A percentile compares a stretch with the other conserved stretches of the same genome.
Conservation (phyloP, 441 rosid species). For the Breynia disticha region DNA sequence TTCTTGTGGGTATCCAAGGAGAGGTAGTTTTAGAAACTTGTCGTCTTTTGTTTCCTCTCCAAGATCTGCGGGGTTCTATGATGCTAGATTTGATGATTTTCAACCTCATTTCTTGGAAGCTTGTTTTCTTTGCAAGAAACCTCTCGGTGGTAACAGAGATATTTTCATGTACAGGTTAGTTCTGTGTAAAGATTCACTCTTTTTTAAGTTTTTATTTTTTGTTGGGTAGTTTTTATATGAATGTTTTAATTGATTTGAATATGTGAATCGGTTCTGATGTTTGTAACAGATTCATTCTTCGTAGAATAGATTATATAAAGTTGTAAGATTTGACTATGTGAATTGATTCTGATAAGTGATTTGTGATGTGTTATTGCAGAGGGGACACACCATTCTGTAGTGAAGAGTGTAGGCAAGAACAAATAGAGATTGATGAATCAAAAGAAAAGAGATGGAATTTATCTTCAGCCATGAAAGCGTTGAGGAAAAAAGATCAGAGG, state of each 20-base stretch:
- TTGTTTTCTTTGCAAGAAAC: slow-evolving; percentile 64
- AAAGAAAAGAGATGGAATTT: slow-evolving; percentile 48
- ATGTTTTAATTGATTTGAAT: neutral
- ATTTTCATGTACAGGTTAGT: slow-evolving; percentile 86
- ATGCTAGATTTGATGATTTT: slow-evolving; percentile 41
- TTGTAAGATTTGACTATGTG: neutral
- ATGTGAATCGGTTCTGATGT: neutral
- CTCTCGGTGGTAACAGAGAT: slow-evolving; percentile 53
- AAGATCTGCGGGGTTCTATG: slow-evolving; percentile 35
- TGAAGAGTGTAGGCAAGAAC: slow-evolving; percentile 87
- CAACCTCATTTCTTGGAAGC: slow-evolving; percentile 61
- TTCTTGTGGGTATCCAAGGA: slow-evolving; percentile 20
- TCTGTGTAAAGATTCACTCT: slow-evolving; percentile 10
- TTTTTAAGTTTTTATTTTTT: too few relatives aligned
- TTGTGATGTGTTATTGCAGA: slow-evolving; percentile 23
- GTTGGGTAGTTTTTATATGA: neutral
- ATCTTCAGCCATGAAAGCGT: slow-evolving; percentile 47
- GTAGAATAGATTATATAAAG: neutral
- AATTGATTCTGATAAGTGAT: neutral
- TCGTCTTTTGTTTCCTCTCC: slow-evolving; percentile 22
- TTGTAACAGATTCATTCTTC: neutral
- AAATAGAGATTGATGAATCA: slow-evolving; percentile 68
- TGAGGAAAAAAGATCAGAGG: slow-evolving; percentile 38
- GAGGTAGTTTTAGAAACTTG: slow-evolving; percentile 21
- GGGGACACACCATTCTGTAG: slow-evolving; percentile 88